Conservation (phyloP, 75 land plant species). For the Ceratopteris richardii region DNA sequence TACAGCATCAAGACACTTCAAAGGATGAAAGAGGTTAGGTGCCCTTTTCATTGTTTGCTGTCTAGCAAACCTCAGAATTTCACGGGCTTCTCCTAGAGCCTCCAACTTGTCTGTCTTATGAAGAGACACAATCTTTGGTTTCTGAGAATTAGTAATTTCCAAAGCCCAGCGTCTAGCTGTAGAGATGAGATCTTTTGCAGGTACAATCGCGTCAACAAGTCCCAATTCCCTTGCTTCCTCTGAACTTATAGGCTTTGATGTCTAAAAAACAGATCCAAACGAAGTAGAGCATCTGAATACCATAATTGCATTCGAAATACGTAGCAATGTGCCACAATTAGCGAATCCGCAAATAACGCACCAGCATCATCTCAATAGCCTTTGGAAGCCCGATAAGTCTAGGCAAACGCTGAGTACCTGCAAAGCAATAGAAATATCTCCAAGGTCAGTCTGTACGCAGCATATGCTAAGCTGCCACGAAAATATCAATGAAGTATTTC, state of each 20-base stretch:
- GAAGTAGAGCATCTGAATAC: no score
- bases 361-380: conserved; percentile 92
- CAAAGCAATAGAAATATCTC: conserved; percentile 1
- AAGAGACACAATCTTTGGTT: conserved; percentile 13
- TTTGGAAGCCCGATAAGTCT: conserved; percentile 79
- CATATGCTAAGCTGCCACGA: no score
- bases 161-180: conserved; percentile 16
- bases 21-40: conserved; percentile 11
- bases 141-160: conserved; percentile 9
- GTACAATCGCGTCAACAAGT: conserved; percentile 16
- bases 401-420: conserved; percentile 95
- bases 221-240: conserved; percentile 14
- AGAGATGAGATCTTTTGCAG: conserved; percentile 5
- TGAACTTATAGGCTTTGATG: conserved; percentile 13
- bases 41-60: conserved; percentile 1
- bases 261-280: no score
- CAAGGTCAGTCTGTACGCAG: neutral
- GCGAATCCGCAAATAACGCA: no score
- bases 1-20: conserved; percentile 10
- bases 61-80: conserved; percentile 16
- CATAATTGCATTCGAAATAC: no score
- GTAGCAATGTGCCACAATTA: no score
- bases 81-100: conserved; percentile 7
- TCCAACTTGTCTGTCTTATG: conserved; percentile 8
- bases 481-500: no score